Evolutionary conservation across 257 asterid species (phyloP).

Genomic region (Capsicum chinense): DNA sequence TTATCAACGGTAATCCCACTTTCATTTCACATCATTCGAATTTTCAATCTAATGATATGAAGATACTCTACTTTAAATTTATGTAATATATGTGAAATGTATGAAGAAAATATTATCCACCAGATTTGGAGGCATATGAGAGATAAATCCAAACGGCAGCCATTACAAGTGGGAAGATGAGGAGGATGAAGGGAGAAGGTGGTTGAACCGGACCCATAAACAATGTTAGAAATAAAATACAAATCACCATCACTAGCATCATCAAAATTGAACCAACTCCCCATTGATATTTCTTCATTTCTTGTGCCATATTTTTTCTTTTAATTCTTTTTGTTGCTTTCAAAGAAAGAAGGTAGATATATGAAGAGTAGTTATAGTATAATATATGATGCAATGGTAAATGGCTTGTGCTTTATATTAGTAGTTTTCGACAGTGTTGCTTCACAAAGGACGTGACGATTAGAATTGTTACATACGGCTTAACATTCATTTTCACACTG

Average conservation of each 20-base stretch:
- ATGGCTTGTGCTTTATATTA: not conserved
- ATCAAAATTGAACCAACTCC: conserved; percentile 52
- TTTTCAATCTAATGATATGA: not conserved
- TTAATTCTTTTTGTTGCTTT: not conserved
- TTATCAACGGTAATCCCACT: not conserved
- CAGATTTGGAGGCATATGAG: conserved; percentile 40
- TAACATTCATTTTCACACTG: not conserved
- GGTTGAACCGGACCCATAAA: conserved; percentile 50
- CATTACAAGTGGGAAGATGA: conserved; percentile 48
- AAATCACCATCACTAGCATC: conserved; percentile 46
- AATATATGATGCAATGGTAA: not conserved
- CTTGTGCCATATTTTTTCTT: conserved; percentile 16
- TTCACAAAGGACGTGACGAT: not conserved
- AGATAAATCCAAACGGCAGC: conserved; percentile 48
- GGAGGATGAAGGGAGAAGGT: conserved; percentile 39
- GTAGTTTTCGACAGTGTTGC: not conserved
- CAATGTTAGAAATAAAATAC: conserved; percentile 49
- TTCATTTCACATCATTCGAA: not conserved
- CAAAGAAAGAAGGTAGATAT: not conserved
- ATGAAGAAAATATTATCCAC: not conserved
- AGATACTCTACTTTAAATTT: too few species aligned
- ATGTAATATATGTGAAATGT: too few species aligned
- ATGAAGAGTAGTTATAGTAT: not conserved
- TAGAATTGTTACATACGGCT: not conserved
- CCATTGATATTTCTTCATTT: conserved; percentile 53